Conservation (phyloP, 2,329 filamentous ascomycete genomes). For the Stenocarpella maydis region DNA sequence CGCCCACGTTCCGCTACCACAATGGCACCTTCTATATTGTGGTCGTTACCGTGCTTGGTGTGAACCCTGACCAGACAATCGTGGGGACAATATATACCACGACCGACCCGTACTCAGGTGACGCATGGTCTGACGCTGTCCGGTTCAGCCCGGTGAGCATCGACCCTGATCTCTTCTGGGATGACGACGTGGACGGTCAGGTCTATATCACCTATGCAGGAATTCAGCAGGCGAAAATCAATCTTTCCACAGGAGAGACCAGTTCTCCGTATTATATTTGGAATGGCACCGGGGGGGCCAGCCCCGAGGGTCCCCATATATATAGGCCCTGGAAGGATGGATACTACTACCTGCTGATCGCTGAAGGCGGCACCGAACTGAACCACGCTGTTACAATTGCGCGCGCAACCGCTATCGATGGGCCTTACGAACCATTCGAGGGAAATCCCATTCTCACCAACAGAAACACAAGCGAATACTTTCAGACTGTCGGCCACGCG, state of each 20-base stretch:
- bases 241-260: slow-evolving; percentile 48
- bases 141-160: slow-evolving; percentile 46
- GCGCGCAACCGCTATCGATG: slow-evolving; percentile 48
- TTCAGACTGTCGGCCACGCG: slow-evolving; percentile 55
- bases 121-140: slow-evolving; percentile 50
- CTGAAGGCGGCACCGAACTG: slow-evolving; percentile 53
- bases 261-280: slow-evolving; percentile 48
- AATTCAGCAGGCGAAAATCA: slow-evolving; percentile 45
- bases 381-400: slow-evolving; percentile 55
- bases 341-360: slow-evolving; percentile 56
- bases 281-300: slow-evolving; percentile 53
- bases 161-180: slow-evolving; percentile 54
- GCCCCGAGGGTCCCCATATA: slow-evolving; percentile 55
- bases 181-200: slow-evolving; percentile 43
- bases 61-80: slow-evolving; percentile 42
- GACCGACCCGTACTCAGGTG: slow-evolving; percentile 48
- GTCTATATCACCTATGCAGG: slow-evolving; percentile 47
- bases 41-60: slow-evolving; percentile 41
- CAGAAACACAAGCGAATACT: slow-evolving; percentile 47
- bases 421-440: slow-evolving; percentile 53
- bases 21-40: slow-evolving; percentile 54
- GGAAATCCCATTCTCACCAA: slow-evolving; percentile 57
- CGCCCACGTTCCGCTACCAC: slow-evolving; percentile 54
- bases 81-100: slow-evolving; percentile 49
- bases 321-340: slow-evolving; percentile 48